Conservation (phyloP, 208 protist genomes). For the Trypanosoma theileri region DNA sequence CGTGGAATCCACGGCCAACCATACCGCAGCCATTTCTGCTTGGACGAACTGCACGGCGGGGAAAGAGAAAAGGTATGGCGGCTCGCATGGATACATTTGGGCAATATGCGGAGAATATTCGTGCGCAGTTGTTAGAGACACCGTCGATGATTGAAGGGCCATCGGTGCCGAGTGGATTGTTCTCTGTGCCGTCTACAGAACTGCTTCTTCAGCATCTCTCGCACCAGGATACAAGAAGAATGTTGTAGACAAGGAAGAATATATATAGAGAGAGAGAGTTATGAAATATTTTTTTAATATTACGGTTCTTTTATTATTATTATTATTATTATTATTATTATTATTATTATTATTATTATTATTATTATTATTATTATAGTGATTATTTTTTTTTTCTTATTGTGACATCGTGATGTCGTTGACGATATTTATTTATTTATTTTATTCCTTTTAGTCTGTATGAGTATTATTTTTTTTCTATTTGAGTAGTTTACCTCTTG, state of each 20-base stretch:
- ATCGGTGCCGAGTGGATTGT: conserved; percentile 21
- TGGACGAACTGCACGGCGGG: neutral
- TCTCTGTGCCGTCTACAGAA: conserved; percentile 17
- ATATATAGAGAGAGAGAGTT: neutral
- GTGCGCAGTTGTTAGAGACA: conserved; percentile 29
- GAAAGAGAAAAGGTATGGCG: conserved; percentile 3
- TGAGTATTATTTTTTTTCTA: neutral
- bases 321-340: too few relatives aligned
- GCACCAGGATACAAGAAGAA: neutral
- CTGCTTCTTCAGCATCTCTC: conserved; percentile 3
- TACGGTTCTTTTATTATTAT: too few relatives aligned
- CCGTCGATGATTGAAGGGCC: conserved; percentile 20
- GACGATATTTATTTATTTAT: neutral
- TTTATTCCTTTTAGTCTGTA: conserved; percentile 1
- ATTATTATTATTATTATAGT: neutral
- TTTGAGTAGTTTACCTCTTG: neutral
- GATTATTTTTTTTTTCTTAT: neutral
- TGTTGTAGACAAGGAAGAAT: neutral
- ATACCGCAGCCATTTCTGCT: conserved; percentile 50
- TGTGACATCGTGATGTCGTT: neutral
- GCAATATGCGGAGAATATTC: conserved; percentile 38
- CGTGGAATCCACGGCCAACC: conserved; percentile 16
- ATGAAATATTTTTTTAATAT: too few relatives aligned
- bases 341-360: too few relatives aligned
- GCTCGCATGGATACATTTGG: conserved; percentile 39